Evolutionary conservation across 768 basidiomycete species (phyloP), one percentile per base, ranked within the genome.

Genomic region (Boletus rufocinnamomeus): DNA sequence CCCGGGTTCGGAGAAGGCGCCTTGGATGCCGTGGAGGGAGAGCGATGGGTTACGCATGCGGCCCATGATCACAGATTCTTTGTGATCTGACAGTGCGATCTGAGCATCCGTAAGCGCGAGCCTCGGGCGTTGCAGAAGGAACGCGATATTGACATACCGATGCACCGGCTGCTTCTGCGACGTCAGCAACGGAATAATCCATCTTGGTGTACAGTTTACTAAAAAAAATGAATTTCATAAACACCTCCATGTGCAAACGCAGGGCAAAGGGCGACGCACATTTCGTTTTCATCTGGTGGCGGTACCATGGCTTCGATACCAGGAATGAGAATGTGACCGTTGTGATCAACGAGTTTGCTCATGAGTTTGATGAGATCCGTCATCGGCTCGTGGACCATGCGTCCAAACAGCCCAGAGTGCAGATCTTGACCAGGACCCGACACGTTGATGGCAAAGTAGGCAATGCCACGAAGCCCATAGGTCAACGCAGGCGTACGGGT

Each of bases 1-100:
- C 3, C 92, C 93, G 0, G 83, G 80, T 0, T 84, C 86, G 54
- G 84, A 91, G 79, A 95, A 97, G 2, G 95, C 96, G 50, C 95
- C 95, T 74, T 97, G 92, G 66, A 98, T 95, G 13, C 96, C 96
- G 71, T 98, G 95, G 27, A 98, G 76, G 3, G 93, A 95, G 60
- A 98, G 81, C 57, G 88, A 89, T 2, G 95, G 91, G 65, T 84
- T 79, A 35, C 94, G 85, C 95, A 98, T 98, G 64, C 93, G 86
- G 40, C 91, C 93, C 95, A 96, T 98, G 40, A 98, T 78, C 23
- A 89, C 83, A 11, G 76, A 72, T 32, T 86, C 86, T 72, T 94
- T 95, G 72, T 95, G 87, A 6, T 83, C 76, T 2, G 86, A 87
- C 25, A 97, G 70, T 2, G 89, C 86, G 63, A 93, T 86, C 63